Evolutionary conservation across 495 filamentous ascomycete genomes (phyloP).

Genomic region (Trichoderma reesei): DNA sequence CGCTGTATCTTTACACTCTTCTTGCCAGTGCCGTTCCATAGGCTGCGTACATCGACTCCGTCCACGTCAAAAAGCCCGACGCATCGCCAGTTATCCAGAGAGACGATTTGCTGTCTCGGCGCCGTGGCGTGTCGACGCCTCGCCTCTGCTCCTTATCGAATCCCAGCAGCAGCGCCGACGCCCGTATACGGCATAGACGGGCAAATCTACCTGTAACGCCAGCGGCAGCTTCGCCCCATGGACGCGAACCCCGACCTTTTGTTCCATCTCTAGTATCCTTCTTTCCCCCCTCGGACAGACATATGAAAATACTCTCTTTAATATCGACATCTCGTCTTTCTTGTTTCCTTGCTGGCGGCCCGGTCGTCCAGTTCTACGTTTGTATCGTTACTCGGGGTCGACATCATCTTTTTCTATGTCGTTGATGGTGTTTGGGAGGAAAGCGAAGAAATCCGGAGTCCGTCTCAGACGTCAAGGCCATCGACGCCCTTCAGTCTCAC

Average conservation of each 20-base stretch:
- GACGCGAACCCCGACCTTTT: background rate
- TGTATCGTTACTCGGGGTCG: too few species aligned
- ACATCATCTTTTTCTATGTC: too few species aligned
- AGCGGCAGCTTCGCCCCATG: background rate
- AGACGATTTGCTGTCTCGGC: background rate
- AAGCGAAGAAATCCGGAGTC: background rate
- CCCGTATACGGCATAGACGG: background rate
- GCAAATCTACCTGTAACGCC: background rate
- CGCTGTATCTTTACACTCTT: too few species aligned
- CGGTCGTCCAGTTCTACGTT: background rate
- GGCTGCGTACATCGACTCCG: background rate
- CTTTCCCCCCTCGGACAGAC: background rate
- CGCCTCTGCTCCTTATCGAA: background rate
- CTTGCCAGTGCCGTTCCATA: too few species aligned
- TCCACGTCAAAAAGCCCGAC: background rate
- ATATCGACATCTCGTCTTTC: background rate
- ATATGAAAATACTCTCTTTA: background rate
- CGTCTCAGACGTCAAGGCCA: background rate
- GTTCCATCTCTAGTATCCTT: background rate
- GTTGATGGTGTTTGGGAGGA: background rate
- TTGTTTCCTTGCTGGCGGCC: background rate
- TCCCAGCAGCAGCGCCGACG: background rate
- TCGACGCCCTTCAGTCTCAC: background rate
- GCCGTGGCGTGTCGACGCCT: background rate
- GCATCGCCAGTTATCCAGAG: background rate